Percentiles rank a stretch among this genome's conserved stretches.
phyloP scores from a whole-genome alignment of 225 moss, liverwort and hornwort species.

The Thuidium tamariscinum region DNA sequence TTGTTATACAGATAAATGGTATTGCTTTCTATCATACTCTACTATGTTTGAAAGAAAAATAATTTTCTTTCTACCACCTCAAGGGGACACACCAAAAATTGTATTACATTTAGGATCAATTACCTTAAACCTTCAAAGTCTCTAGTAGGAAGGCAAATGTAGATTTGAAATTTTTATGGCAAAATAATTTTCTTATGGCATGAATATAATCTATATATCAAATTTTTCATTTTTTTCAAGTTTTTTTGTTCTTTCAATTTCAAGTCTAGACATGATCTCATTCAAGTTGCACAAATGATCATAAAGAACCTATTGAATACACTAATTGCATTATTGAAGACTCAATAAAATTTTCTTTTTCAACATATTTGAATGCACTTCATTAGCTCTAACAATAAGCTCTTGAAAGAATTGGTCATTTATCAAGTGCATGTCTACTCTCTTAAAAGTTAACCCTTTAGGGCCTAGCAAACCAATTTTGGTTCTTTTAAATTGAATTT shows the following conservation, averaged over 20 bases:
- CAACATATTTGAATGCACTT: not conserved
- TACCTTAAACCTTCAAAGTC: not conserved
- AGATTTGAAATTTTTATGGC: too few relatives aligned
- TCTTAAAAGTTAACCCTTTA: too few relatives aligned
- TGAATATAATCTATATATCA: too few relatives aligned
- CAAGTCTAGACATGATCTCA: accelerated
- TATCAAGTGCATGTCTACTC: accelerated
- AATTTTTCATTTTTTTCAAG: not conserved
- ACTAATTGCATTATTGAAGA: not conserved
- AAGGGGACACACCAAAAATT: not conserved
- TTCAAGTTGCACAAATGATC: not conserved
- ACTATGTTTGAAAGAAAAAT: not conserved
- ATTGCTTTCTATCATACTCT: too few relatives aligned
- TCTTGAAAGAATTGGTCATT: not conserved
- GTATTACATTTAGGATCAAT: not conserved
- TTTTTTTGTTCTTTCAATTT: too few relatives aligned
- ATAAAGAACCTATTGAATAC: accelerated
- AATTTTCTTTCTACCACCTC: not conserved
- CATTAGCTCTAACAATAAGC: accelerated
- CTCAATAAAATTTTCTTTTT: not conserved
- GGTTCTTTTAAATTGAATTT: too few relatives aligned
- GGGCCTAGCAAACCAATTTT: too few relatives aligned
- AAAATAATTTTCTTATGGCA: not conserved
- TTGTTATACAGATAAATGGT: accelerated
- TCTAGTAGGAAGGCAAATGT: accelerated